A percentile compares a stretch with the other conserved stretches of the same genome.
phyloP scores from a whole-genome alignment of 345 rosid species.

The Carallia pectinifolia region DNA sequence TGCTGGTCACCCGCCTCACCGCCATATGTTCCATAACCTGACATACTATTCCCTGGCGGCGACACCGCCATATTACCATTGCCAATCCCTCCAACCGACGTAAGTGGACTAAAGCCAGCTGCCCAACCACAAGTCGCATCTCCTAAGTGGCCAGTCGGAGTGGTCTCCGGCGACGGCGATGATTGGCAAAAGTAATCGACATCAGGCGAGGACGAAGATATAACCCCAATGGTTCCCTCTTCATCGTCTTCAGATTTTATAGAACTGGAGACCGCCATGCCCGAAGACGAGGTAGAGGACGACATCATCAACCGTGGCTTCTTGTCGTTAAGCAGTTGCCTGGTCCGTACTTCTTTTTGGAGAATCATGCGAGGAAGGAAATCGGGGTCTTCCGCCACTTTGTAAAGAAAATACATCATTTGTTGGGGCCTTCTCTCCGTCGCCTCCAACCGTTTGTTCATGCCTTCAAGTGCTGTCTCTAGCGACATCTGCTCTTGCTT shows the following conservation, averaged over 20 bases:
- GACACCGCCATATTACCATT: constrained; percentile 8
- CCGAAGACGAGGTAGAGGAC: constrained; percentile 34
- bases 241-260: constrained; percentile 58
- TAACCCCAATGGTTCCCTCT: constrained; percentile 34
- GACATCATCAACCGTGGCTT: constrained; percentile 48
- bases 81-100: constrained; percentile 9
- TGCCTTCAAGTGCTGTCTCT: constrained; percentile 59
- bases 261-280: constrained; percentile 44
- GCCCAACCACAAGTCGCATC: constrained; percentile 7
- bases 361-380: constrained; percentile 65
- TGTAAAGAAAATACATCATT: constrained; percentile 83
- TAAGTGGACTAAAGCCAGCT: not conserved
- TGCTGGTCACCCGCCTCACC: constrained; percentile 23
- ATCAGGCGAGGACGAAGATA: constrained; percentile 36
- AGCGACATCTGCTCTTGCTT: constrained; percentile 69
- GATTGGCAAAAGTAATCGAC: constrained; percentile 21
- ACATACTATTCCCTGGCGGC: constrained; percentile 19
- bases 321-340: constrained; percentile 33
- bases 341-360: constrained; percentile 43
- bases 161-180: constrained; percentile 39
- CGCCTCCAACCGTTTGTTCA: constrained; percentile 68
- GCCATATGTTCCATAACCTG: constrained; percentile 15
- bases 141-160: constrained; percentile 30
- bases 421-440: constrained; percentile 87
- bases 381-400: constrained; percentile 80